phyloP scores from a whole-genome alignment of 2,329 filamentous ascomycete species.

The Ophiocordyceps robertsii region DNA sequence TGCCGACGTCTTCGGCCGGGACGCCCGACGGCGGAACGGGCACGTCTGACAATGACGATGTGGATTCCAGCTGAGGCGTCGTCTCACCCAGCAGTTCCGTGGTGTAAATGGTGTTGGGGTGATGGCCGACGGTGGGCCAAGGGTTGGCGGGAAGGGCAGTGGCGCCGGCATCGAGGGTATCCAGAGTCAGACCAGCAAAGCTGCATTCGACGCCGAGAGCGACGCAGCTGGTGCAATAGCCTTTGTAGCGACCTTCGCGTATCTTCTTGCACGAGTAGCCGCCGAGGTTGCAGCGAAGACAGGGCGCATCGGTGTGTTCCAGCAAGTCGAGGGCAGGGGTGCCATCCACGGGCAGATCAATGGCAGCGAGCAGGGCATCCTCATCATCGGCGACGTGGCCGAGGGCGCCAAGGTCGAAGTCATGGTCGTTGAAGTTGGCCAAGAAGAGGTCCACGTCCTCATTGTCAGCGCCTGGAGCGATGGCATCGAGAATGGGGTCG shows the following conservation, averaged over 20 bases:
- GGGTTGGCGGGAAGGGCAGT: constrained; percentile 30
- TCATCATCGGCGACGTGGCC: constrained; percentile 37
- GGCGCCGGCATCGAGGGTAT: constrained; percentile 18
- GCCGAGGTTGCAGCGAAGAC: constrained; percentile 35
- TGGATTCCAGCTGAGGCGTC: background rate
- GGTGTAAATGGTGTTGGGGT: background rate
- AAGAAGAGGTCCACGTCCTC: constrained; percentile 39
- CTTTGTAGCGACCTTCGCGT: constrained; percentile 43
- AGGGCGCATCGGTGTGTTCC: constrained; percentile 22
- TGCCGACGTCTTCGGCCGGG: constrained; percentile 8
- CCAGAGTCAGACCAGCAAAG: constrained; percentile 31
- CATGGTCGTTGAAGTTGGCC: constrained; percentile 42
- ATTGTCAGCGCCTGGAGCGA: constrained; percentile 9
- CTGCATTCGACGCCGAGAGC: constrained; percentile 46
- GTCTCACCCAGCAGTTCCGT: constrained; percentile 13
- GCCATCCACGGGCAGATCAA: constrained; percentile 11
- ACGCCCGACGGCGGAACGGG: constrained; percentile 7
- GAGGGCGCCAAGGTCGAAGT: constrained; percentile 45
- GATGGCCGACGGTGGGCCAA: constrained; percentile 26
- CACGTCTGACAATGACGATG: background rate
- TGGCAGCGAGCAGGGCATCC: constrained; percentile 9
- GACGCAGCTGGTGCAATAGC: constrained; percentile 50
- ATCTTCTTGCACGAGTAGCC: constrained; percentile 48
- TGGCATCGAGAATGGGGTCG: constrained; percentile 9
- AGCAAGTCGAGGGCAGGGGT: constrained; percentile 10